Percentiles rank a stretch among this genome's conserved stretches.
Conservation (phyloP, 2,329 filamentous ascomycete genomes). For the Juglanconis sp. region DNA sequence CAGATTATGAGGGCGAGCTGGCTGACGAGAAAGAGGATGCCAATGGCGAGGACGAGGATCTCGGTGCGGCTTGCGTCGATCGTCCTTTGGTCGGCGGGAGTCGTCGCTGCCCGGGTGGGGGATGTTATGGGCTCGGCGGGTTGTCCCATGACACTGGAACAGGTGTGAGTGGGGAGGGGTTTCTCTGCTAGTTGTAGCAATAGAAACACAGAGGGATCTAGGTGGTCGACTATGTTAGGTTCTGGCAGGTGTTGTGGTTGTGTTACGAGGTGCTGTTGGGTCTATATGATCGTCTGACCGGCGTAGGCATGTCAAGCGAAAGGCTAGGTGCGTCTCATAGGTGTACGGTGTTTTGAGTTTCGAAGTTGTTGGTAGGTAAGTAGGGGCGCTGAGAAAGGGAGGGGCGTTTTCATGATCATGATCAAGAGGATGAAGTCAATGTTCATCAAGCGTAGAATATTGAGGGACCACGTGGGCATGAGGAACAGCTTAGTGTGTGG, state of each 20-base stretch:
- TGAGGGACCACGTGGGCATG: too few species aligned
- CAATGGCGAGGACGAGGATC: conserved; percentile 32
- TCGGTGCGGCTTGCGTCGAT: conserved; percentile 29
- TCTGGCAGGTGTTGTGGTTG: background rate
- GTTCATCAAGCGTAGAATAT: too few species aligned
- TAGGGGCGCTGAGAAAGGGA: background rate
- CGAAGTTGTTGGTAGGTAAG: background rate
- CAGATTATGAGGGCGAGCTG: conserved; percentile 31
- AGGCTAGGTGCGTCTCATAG: background rate
- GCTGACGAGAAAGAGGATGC: conserved; percentile 31
- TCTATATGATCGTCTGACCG: background rate
- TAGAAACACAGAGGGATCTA: background rate
- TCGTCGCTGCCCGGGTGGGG: background rate
- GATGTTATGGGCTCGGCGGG: background rate
- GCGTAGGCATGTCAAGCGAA: conserved; percentile 6
- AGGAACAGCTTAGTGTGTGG: too few species aligned
- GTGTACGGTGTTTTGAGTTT: background rate
- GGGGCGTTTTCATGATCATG: background rate
- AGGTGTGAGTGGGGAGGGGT: background rate
- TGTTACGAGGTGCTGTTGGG: background rate
- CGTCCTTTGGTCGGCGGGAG: background rate
- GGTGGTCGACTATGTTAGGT: background rate
- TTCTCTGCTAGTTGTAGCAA: background rate
- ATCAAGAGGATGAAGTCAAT: background rate
- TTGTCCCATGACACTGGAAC: background rate